phyloP scores from a whole-genome alignment of 148 eudicot species.

The Arctostaphylos glauca region DNA sequence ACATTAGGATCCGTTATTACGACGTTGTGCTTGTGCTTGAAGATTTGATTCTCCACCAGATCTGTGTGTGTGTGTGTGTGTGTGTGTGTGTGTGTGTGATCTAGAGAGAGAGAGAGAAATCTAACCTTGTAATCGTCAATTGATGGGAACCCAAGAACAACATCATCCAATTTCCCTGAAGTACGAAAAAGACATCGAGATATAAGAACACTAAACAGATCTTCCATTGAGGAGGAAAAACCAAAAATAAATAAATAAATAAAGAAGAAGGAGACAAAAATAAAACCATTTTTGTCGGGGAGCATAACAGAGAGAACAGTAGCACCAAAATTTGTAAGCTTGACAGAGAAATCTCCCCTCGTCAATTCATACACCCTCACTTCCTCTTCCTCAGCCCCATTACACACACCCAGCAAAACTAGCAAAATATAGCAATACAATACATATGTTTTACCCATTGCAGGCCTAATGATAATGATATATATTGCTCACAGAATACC shows the following conservation, averaged over 20 bases:
- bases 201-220: background rate
- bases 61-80: no score
- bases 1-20: no score
- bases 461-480: background rate
- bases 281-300: conserved; percentile 53
- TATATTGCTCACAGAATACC: background rate
- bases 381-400: conserved; percentile 19
- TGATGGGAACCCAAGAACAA: conserved; percentile 44
- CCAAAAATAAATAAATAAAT: background rate
- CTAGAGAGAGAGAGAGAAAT: background rate
- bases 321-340: conserved; percentile 64
- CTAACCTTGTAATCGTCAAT: conserved; percentile 32
- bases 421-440: conserved; percentile 15
- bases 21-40: no score
- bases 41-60: background rate
- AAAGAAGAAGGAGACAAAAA: background rate
- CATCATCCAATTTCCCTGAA: conserved; percentile 45
- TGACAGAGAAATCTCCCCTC: conserved; percentile 41
- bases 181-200: background rate
- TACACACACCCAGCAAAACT: background rate
- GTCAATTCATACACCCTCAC: conserved; percentile 39
- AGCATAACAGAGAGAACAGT: conserved; percentile 40
- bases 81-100: no score
- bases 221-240: background rate
- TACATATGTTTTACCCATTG: background rate